A percentile compares a stretch with the other conserved stretches of the same genome.
Conservation (phyloP, 306 rosid species). For the Sicyos edulis region DNA sequence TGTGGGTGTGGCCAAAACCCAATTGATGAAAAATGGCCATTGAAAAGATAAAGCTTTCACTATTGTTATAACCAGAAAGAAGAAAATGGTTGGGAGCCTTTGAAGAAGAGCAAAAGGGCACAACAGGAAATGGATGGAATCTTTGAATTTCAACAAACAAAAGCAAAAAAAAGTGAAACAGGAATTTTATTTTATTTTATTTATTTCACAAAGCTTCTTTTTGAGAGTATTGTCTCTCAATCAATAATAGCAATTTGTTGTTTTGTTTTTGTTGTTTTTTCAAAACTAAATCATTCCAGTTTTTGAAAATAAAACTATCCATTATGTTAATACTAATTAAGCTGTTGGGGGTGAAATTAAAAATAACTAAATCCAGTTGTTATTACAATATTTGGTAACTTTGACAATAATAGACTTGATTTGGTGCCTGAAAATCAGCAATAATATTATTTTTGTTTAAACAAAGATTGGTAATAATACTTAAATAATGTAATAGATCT, state of each 20-base stretch:
- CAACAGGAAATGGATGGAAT: conserved; percentile 74
- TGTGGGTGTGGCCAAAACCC: conserved; percentile 1
- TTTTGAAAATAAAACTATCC: not conserved
- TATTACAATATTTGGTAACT: conserved; percentile 10
- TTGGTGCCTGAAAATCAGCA: conserved; percentile 19
- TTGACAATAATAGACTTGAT: conserved; percentile 17
- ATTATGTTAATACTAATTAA: conserved; percentile 11
- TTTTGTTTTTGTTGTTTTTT: not conserved
- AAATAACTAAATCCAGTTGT: not conserved
- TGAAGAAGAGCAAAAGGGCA: conserved; percentile 7
- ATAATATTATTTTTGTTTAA: not conserved
- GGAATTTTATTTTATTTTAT: not conserved
- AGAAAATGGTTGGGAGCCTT: not conserved
- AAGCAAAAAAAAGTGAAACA: conserved; percentile 29
- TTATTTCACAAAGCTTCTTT: conserved; percentile 14
- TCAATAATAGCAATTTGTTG: not conserved
- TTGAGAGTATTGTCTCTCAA: not conserved
- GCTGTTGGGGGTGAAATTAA: not conserved
- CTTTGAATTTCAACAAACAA: conserved; percentile 46
- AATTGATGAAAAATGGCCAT: conserved; percentile 10
- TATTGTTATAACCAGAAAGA: conserved; percentile 8
- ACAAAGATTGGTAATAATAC: not conserved
- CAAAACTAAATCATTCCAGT: conserved; percentile 2
- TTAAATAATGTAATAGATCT: conserved; percentile 10
- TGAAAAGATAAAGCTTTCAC: conserved; percentile 33